A percentile compares a stretch with the other conserved stretches of the same genome.
Conservation (phyloP, 192 early-diverging fungal species). For the Rhizophagus prolifer region DNA sequence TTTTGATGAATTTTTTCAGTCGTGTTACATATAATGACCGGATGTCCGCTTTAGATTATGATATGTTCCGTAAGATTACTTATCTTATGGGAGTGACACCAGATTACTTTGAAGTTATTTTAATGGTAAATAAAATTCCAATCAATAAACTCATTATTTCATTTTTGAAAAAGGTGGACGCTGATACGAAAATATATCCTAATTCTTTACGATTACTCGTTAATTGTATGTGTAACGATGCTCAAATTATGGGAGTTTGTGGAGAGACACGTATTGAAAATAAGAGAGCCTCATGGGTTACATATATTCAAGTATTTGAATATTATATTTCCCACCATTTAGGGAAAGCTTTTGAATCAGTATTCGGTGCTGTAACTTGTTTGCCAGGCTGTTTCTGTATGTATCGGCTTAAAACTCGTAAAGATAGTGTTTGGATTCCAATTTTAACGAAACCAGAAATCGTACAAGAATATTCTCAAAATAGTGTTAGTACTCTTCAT, state of each 20-base stretch:
- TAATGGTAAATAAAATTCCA: slow-evolving; percentile 46
- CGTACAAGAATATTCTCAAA: slow-evolving; percentile 78
- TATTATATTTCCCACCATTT: slow-evolving; percentile 98
- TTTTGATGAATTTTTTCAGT: slow-evolving; percentile 88
- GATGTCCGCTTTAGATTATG: slow-evolving; percentile 89
- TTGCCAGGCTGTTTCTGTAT: slow-evolving; percentile 96
- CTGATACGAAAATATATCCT: slow-evolving; percentile 82
- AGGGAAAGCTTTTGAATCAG: slow-evolving; percentile 87
- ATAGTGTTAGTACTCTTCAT: slow-evolving; percentile 75
- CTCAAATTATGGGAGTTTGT: slow-evolving; percentile 90
- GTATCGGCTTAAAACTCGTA: slow-evolving; percentile 90
- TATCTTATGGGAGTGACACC: slow-evolving; percentile 82
- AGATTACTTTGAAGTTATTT: slow-evolving; percentile 74
- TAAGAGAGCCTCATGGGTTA: slow-evolving; percentile 86
- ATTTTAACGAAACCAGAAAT: slow-evolving; percentile 88
- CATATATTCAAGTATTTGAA: slow-evolving; percentile 94
- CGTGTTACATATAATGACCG: slow-evolving; percentile 79
- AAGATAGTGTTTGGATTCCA: slow-evolving; percentile 73
- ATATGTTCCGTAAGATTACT: slow-evolving; percentile 83
- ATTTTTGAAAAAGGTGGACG: slow-evolving; percentile 62
- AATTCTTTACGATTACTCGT: slow-evolving; percentile 79
- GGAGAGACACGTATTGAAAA: slow-evolving; percentile 97
- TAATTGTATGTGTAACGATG: slow-evolving; percentile 87
- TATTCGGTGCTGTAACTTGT: slow-evolving; percentile 44
- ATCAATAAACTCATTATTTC: background rate